Evolutionary conservation across 169 alveolate species (phyloP).

Genomic region (Plasmodium coatneyi): DNA sequence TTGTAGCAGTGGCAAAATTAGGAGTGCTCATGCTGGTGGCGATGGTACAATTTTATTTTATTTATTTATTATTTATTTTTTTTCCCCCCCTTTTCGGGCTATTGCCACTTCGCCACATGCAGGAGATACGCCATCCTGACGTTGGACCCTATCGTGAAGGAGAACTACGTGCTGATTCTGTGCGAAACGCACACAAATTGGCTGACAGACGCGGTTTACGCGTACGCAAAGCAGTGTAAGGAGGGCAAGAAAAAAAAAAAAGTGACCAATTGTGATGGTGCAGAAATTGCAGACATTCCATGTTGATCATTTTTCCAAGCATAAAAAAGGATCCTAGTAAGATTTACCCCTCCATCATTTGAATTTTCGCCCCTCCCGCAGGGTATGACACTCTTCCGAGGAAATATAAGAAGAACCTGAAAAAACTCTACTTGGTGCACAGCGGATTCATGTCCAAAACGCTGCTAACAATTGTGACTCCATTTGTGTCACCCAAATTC

Average conservation of each 20-base stretch:
- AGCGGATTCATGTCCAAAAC: constrained; percentile 81
- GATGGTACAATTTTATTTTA: not conserved
- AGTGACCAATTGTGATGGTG: not conserved
- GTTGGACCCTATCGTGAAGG: constrained; percentile 58
- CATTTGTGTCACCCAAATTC: constrained; percentile 77
- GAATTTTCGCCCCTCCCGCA: not conserved
- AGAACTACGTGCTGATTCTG: constrained; percentile 42
- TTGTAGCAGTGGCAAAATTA: not conserved
- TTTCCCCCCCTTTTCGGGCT: not conserved
- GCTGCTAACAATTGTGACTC: constrained; percentile 75
- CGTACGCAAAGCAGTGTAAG: constrained; percentile 72
- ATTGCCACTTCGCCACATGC: not conserved
- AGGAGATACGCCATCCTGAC: constrained; percentile 69
- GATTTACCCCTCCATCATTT: not conserved
- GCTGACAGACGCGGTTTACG: constrained; percentile 57
- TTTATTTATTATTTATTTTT: not conserved
- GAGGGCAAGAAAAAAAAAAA: constrained; percentile 1
- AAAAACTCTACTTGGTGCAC: constrained; percentile 81
- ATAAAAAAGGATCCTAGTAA: not conserved
- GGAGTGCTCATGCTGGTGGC: too few species aligned
- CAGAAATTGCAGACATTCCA: not conserved
- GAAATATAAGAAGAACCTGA: constrained; percentile 78
- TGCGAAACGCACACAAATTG: constrained; percentile 69
- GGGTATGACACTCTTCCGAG: constrained; percentile 86
- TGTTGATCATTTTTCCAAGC: not conserved